Evolutionary conservation across 1,139 yeast genomes (phyloP).

Genomic region (Candida smagusa): DNA sequence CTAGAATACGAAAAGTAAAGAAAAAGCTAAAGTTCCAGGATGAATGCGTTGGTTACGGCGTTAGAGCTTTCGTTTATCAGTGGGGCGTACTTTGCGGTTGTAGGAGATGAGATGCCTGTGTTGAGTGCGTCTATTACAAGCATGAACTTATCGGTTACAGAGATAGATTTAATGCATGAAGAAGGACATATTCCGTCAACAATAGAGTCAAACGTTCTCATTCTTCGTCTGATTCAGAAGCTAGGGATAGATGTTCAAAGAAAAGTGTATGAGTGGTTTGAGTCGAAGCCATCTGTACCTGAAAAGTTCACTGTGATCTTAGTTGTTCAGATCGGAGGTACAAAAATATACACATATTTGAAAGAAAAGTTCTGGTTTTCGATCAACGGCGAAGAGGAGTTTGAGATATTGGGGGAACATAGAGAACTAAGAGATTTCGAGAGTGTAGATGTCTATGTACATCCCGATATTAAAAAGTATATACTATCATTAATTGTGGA

Average conservation of each 20-base stretch:
- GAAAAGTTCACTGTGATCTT: constrained; percentile 25
- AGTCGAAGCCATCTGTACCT: constrained; percentile 14
- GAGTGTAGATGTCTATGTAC: constrained; percentile 20
- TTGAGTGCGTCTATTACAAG: constrained; percentile 1
- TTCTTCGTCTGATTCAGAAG: constrained; percentile 18
- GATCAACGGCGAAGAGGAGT: constrained; percentile 10
- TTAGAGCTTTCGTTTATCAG: constrained; percentile 6
- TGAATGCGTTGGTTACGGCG: constrained; percentile 7
- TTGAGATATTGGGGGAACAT: constrained; percentile 8
- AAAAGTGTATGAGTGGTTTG: constrained; percentile 25
- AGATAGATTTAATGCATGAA: constrained; percentile 3
- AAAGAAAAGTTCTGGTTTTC: constrained; percentile 43
- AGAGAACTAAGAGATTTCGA: background rate
- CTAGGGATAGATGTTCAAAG: constrained; percentile 19
- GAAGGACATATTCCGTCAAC: background rate
- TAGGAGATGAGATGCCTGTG: constrained; percentile 4
- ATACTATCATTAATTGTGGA: constrained; percentile 38
- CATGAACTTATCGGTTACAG: constrained; percentile 4
- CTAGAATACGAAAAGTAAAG: background rate
- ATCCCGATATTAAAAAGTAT: constrained; percentile 38
- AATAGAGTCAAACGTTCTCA: constrained; percentile 3
- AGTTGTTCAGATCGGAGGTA: constrained; percentile 16
- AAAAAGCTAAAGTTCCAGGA: constrained; percentile 10
- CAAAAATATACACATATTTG: constrained; percentile 25
- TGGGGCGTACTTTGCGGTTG: constrained; percentile 5